Evolutionary conservation across 1,139 yeast species (phyloP).

Genomic region (Eremothecium gossypii): DNA sequence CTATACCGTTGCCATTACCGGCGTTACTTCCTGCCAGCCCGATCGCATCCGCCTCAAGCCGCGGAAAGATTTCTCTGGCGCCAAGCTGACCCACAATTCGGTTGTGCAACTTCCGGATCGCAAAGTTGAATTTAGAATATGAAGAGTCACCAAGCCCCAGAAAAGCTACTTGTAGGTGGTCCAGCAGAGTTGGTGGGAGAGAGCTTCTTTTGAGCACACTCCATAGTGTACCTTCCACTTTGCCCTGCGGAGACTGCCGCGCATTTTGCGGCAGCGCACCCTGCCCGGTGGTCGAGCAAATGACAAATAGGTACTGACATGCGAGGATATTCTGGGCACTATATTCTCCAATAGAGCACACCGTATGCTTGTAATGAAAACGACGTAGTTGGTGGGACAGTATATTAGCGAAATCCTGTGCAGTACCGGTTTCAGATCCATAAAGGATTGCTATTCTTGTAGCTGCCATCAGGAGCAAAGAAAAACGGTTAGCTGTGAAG

Average conservation of each 20-base stretch:
- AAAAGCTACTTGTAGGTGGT: slow-evolving; percentile 55
- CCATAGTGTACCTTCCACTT: slow-evolving; percentile 45
- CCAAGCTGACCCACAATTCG: slow-evolving; percentile 70
- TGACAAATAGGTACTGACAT: slow-evolving; percentile 46
- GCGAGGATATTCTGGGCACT: slow-evolving; percentile 42
- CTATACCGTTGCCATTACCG: slow-evolving; percentile 63
- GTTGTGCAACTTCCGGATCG: slow-evolving; percentile 70
- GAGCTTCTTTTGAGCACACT: slow-evolving; percentile 56
- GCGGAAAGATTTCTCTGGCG: slow-evolving; percentile 55
- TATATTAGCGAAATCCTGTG: slow-evolving; percentile 74
- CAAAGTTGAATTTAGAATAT: slow-evolving; percentile 79
- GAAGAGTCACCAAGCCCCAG: slow-evolving; percentile 96
- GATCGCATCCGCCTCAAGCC: slow-evolving; percentile 89
- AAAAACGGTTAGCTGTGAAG: no score
- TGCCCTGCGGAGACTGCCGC: slow-evolving; percentile 17
- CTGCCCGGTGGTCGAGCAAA: slow-evolving; percentile 92
- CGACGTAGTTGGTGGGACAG: slow-evolving; percentile 51
- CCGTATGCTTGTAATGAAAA: slow-evolving; percentile 42
- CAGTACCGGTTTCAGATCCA: slow-evolving; percentile 91
- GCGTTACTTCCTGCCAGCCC: slow-evolving; percentile 30
- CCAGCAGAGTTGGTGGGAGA: slow-evolving; percentile 55
- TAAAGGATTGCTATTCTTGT: slow-evolving; percentile 51
- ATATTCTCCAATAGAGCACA: slow-evolving; percentile 55
- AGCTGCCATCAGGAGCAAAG: slow-evolving; percentile 6
- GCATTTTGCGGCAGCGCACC: slow-evolving; percentile 87